Percentiles rank a stretch among this genome's conserved stretches.
phyloP scores from a whole-genome alignment of 768 basidiomycete genomes.

The Boletus fagicola region DNA sequence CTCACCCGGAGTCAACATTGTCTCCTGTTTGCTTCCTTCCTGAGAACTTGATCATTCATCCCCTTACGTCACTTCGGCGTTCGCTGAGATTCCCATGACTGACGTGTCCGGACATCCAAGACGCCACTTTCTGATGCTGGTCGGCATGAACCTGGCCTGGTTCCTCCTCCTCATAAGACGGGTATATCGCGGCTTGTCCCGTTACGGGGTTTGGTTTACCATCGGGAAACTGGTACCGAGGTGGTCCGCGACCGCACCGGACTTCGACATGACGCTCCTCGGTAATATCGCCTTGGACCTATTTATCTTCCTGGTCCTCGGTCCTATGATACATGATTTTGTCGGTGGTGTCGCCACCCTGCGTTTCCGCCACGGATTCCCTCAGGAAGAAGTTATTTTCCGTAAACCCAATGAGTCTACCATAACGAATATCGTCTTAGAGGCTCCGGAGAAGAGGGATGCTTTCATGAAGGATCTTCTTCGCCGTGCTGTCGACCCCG shows the following conservation, averaged over 20 bases:
- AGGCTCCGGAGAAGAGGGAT: constrained; percentile 29
- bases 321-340: constrained; percentile 28
- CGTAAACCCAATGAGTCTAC: constrained; percentile 31
- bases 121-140: constrained; percentile 27
- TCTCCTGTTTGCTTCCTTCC: no score
- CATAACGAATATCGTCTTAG: constrained; percentile 22
- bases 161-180: constrained; percentile 26
- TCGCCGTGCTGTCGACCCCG: constrained; percentile 29
- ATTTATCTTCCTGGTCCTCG: constrained; percentile 26
- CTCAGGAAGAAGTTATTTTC: constrained; percentile 28
- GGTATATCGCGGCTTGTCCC: constrained; percentile 21
- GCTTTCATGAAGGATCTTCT: constrained; percentile 25
- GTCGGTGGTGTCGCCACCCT: constrained; percentile 15
- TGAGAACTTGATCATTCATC: no score
- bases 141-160: constrained; percentile 28
- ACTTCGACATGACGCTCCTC: constrained; percentile 17
- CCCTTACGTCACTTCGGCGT: no score
- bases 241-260: constrained; percentile 16
- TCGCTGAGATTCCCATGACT: no score
- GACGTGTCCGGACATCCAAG: constrained; percentile 16
- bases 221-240: constrained; percentile 21
- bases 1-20: no score
- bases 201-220: constrained; percentile 30
- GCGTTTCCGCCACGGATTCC: constrained; percentile 31
- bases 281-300: constrained; percentile 27